Evolutionary conservation across 2,329 filamentous ascomycete species (phyloP), one percentile per base, ranked within the genome.

Genomic region (Ustulina deusta): DNA sequence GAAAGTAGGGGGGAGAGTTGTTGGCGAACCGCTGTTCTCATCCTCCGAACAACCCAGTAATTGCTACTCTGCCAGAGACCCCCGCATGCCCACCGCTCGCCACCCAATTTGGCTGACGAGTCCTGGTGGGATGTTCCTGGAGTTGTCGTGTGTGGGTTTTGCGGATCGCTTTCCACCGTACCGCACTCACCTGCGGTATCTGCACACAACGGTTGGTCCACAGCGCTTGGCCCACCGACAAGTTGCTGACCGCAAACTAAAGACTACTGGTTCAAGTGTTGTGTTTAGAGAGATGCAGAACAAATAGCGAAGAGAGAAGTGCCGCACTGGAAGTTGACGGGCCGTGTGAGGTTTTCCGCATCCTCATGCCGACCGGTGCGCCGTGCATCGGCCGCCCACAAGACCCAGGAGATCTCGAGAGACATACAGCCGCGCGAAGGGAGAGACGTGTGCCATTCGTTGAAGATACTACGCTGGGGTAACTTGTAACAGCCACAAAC

Each of bases 111-210:
- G n/a, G 57, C 38, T 60, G 54, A 52, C 55, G 55, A 15, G 57
- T 59, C 32, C 36, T 17, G 22, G 34, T n/a, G n/a, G n/a, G 54
- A 46, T 66, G n/a, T n/a, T 44, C 46, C 36, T 40, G 15, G 48
- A 48, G 40, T 15, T 32, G 32, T 49, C 20, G 20, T 52, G 25
- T n/a, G 55, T 29, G 55, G 46, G 25, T 46, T 56, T 49, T 22
- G 46, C 48, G 58, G 61, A 20, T 62, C 7, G 15, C 32, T 40
- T 61, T 59, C 66, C 66, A 62, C 46, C 54, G 15, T 68, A 46
- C 62, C 66, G 62, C 66, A 61, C 61, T 59, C 57, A 42, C 51
- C 27, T 48, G 40, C 46, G 34, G 38, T 36, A 46, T 36, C 40
- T 59, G 9, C 44, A 52, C 27, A 42, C 13, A 52, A 9, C 62